Evolutionary conservation across 2,329 filamentous ascomycete genomes (phyloP).

Genomic region (Stagonosporopsis chrysanthemi): DNA sequence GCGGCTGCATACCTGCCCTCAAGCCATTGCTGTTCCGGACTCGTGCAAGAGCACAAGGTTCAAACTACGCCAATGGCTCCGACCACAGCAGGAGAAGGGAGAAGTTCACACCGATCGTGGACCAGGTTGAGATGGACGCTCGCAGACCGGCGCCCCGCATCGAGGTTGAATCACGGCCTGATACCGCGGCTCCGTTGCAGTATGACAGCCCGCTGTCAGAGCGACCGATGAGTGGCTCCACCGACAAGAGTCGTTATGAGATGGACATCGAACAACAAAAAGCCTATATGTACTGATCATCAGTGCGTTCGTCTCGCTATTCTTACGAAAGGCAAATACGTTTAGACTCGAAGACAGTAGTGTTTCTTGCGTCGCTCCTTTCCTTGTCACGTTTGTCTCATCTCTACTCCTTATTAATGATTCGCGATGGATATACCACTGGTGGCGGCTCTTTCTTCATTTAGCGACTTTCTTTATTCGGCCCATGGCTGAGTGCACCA

Average conservation of each 20-base stretch:
- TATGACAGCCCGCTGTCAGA: slow-evolving; percentile 26
- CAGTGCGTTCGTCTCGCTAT: slow-evolving; percentile 23
- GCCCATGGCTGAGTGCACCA: slow-evolving; percentile 2
- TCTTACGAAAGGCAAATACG: slow-evolving; percentile 14
- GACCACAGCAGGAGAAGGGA: slow-evolving; percentile 41
- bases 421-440: slow-evolving; percentile 24
- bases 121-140: slow-evolving; percentile 46
- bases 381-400: slow-evolving; percentile 21
- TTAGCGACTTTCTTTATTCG: slow-evolving; percentile 24
- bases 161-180: slow-evolving; percentile 34
- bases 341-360: slow-evolving; percentile 28
- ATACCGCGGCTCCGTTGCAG: slow-evolving; percentile 29
- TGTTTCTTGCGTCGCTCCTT: slow-evolving; percentile 24
- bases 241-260: slow-evolving; percentile 46
- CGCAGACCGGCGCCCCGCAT: slow-evolving; percentile 36
- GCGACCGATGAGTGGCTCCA: slow-evolving; percentile 46
- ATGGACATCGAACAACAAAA: slow-evolving; percentile 48
- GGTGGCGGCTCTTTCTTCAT: slow-evolving; percentile 22
- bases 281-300: slow-evolving; percentile 45
- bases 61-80: slow-evolving; percentile 42
- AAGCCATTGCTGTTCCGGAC: slow-evolving; percentile 51
- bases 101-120: slow-evolving; percentile 42
- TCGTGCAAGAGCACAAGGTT: slow-evolving; percentile 40
- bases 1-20: slow-evolving; percentile 55
- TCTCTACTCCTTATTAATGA: slow-evolving; percentile 24